Base-by-base conservation (phyloP, 2,329 filamentous ascomycete genomes). In the Ascochyta clinopodiicola region DNA sequence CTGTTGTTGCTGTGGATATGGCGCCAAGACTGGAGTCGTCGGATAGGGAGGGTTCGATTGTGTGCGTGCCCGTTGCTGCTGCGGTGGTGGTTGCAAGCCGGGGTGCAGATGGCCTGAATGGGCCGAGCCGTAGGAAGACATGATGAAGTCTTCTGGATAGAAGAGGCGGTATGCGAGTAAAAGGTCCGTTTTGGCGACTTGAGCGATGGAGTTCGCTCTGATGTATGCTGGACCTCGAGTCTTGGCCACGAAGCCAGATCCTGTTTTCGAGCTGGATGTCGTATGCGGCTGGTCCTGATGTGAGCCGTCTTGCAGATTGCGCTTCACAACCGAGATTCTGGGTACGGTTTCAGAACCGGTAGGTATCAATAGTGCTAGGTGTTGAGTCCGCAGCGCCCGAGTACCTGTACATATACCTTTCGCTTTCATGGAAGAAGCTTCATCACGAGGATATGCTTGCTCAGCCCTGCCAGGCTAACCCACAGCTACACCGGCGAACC, bases 111-210 rank as follows among this genome's bases (percentile, higher is more conserved):
- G 59, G 22, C 54, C 59, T 3, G 56, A 64, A 38, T 54, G 58
- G 51, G 51, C 59, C 17, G 63, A 64, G 53, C 55, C 61, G 58
- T 64, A 67, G 25, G 65, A 67, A 22, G 65, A 67, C 65, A 68
- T 63, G 9, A 34, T 59, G 48, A 25, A 51, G 48, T 56, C 52
- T 15, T 56, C 47, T 7, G 52, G 42, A 13, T 56, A 51, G 37
- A 47, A 51, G 17, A 56, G 46, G 13, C 27, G 52, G 42, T 56
- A 56, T n/a, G 19, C 52, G 22, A 51, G 37, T n/a, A 56, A 27
- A 2, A 32, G 15, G 9, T 51, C 27, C 52, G 42, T 37, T 51
- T 46, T 51, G 52, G 37, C 43, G 52, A 46, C 42, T 51, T 25
- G 19, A 7, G 10, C 5, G 21, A 17, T 35, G n/a, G 24, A 17